A percentile compares a stretch with the other conserved stretches of the same genome.
These are phyloP conservation scores for Vachellia collinsii DNA, from an alignment of 306 rosid species.

Conservation along the genomic window DNA sequence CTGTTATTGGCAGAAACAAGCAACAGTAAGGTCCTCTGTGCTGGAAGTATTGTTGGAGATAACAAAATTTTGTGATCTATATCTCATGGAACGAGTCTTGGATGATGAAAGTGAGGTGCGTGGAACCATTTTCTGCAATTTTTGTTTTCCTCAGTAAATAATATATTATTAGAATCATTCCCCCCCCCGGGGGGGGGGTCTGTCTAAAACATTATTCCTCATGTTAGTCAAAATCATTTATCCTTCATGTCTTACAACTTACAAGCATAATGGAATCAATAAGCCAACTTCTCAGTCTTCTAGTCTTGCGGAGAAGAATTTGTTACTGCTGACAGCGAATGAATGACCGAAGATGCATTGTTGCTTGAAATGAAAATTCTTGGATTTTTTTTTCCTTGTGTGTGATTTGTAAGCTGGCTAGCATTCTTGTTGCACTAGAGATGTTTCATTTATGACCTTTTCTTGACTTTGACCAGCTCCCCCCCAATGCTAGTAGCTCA, in stretches of 20 bases:
- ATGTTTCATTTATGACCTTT: not conserved
- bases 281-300: constrained; percentile 1
- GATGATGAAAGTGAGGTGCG: constrained; percentile 82
- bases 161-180: not conserved
- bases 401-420: not conserved
- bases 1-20: constrained; percentile 67
- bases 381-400: not conserved
- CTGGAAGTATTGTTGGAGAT: constrained; percentile 75
- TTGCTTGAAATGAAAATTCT: constrained; percentile 18
- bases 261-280: constrained; percentile 1
- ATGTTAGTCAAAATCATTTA: not conserved
- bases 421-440: not conserved
- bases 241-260: not conserved
- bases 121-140: constrained; percentile 2
- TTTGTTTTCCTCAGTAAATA: not conserved
- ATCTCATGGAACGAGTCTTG: constrained; percentile 81
- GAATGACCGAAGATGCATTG: not conserved
- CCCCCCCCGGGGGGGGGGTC: not conserved
- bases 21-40: constrained; percentile 72
- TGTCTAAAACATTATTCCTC: not conserved
- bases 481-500: not conserved
- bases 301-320: not conserved
- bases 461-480: constrained; percentile 10
- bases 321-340: not conserved
- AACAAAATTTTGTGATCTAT: constrained; percentile 77